Evolutionary conservation across 805 yeast species (phyloP).

Genomic region (Candida quercuum): DNA sequence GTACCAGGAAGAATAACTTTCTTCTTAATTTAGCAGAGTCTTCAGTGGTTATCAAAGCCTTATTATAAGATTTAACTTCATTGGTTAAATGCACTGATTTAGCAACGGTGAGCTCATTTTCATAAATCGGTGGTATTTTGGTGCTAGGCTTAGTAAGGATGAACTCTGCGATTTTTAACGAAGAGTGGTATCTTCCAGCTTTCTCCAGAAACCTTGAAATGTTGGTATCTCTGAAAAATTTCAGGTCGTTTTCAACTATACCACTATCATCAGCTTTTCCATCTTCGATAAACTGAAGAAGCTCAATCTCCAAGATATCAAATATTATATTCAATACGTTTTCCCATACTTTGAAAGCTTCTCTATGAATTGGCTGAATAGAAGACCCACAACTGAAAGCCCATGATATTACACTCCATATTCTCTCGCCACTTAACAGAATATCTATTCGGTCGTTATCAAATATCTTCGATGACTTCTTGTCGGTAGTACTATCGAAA

Average conservation of each 20-base stretch:
- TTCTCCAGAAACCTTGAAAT: conserved; percentile 8
- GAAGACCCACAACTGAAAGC: conserved; percentile 24
- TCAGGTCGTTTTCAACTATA: too few relatives aligned
- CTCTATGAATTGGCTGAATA: conserved; percentile 4
- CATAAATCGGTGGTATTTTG: conserved; percentile 7
- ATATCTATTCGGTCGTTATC: conserved; percentile 22
- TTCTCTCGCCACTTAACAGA: conserved; percentile 13
- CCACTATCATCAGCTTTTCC: too few relatives aligned
- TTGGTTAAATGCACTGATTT: conserved; percentile 10
- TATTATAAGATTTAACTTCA: neutral
- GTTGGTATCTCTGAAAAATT: conserved; percentile 1
- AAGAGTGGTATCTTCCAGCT: conserved; percentile 11
- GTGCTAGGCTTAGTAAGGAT: conserved; percentile 5
- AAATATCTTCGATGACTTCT: conserved; percentile 18
- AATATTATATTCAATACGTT: conserved; percentile 13
- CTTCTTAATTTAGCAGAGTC: conserved; percentile 8
- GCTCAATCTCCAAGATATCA: conserved; percentile 13
- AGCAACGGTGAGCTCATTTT: conserved; percentile 13
- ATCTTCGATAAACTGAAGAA: conserved; percentile 3
- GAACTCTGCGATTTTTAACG: conserved; percentile 8
- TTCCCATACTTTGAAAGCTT: conserved; percentile 20
- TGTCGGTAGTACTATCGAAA: conserved; percentile 10
- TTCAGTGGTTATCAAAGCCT: conserved; percentile 2
- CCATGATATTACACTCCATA: conserved; percentile 27
- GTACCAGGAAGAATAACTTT: conserved; percentile 4